Evolutionary conservation across 2,329 filamentous ascomycete genomes (phyloP).

Genomic region (Phialocephala subalpina): DNA sequence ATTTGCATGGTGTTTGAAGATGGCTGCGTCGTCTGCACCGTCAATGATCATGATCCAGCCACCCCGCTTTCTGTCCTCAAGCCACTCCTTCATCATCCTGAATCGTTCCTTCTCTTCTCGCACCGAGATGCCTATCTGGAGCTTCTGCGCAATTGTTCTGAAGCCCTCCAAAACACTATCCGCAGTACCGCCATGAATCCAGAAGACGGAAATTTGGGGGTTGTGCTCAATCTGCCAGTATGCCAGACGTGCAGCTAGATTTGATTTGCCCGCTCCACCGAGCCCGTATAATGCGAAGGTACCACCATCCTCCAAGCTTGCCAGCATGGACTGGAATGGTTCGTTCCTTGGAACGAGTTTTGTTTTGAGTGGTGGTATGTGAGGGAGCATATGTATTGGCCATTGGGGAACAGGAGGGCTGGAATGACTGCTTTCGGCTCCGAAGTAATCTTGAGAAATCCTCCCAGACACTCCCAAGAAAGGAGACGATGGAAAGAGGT

Average conservation of each 20-base stretch:
- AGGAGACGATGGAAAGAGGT: background rate
- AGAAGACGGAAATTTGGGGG: background rate
- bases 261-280: background rate
- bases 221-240: background rate
- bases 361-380: background rate
- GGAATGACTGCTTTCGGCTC: background rate
- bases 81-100: background rate
- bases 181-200: background rate
- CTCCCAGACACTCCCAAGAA: background rate
- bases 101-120: background rate
- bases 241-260: background rate
- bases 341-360: background rate
- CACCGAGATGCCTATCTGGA: background rate
- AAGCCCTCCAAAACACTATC: background rate
- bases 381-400: background rate
- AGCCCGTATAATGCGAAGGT: background rate
- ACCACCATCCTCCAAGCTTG: background rate
- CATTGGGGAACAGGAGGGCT: background rate
- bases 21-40: background rate
- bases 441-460: background rate
- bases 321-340: background rate
- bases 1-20: background rate
- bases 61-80: background rate
- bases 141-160: background rate
- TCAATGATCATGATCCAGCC: background rate